Evolutionary conservation across 208 protist species (phyloP).

Genomic region (Wallacemonas sp.): DNA sequence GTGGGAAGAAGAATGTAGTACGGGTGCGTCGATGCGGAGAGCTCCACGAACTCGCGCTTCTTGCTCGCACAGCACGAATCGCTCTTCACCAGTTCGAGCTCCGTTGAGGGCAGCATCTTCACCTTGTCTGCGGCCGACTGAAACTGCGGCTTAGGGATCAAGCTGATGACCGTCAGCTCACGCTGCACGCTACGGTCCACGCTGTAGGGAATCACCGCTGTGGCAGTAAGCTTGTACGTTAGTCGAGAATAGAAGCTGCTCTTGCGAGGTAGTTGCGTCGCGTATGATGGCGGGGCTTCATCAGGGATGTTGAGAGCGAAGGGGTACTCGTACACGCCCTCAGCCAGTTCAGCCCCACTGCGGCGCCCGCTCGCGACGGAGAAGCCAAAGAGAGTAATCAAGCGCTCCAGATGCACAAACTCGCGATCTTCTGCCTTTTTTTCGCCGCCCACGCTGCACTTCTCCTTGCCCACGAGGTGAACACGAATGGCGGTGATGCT

Average conservation of each 20-base stretch:
- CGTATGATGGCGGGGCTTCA: conserved; percentile 9
- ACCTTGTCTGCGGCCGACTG: neutral
- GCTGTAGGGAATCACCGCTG: conserved; percentile 6
- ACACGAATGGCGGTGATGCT: conserved; percentile 31
- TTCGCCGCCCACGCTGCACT: neutral
- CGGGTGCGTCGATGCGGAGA: neutral
- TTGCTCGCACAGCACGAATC: neutral
- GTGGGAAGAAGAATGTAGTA: neutral
- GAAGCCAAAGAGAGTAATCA: conserved; percentile 13
- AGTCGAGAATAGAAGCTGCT: conserved; percentile 1
- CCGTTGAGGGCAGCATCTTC: neutral
- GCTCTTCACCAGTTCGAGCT: neutral
- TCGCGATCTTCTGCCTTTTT: neutral
- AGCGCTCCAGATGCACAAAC: conserved; percentile 4
- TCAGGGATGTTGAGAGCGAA: conserved; percentile 5
- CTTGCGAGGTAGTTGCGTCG: conserved; percentile 5
- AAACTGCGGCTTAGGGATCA: neutral
- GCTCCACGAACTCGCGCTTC: neutral
- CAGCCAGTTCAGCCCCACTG: neutral
- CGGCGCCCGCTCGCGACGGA: conserved; percentile 4
- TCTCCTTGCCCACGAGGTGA: conserved; percentile 26
- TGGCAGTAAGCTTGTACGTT: conserved; percentile 4
- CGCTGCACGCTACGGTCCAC: conserved; percentile 1
- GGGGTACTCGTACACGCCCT: conserved; percentile 8
- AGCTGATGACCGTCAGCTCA: conserved; percentile 6